Base-by-base conservation (phyloP, 768 basidiomycete species). In the Infundibulicybe gibba region DNA sequence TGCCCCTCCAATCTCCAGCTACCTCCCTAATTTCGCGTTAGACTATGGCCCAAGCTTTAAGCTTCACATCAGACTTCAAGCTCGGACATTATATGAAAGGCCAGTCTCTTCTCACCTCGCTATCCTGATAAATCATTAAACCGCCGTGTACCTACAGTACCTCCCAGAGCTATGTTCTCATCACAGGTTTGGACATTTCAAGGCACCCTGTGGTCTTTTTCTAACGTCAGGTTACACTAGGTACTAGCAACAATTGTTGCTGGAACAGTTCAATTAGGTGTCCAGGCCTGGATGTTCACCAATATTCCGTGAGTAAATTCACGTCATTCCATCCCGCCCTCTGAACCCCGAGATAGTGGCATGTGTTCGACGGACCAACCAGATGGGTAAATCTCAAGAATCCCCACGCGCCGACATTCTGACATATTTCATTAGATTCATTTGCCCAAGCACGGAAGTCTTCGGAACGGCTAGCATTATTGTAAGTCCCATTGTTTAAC, bases 211-310 rank as follows among this genome's bases (percentile, higher is more conserved):
- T 20, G 8, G 25, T 25, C 25, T 25, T 4, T 25, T 25, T 25
- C 8, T 25, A 8, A 25, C 25, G 44, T 45, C 3, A n/a, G 41
- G 30, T 10, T 32, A 5, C 62, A 57, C 17, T 74, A 85, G 63
- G 66, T 89, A 32, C 56, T 79, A 35, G 85, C 79, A 16, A 71
- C 76, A 4, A 50, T 74, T 4, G 57, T 87, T 19, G 79, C 83
- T 1, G 83, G 80, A 34, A 84, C 83, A 1, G 77, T 81, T 8
- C 85, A 85, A 49, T 70, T 86, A 5, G 81, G 74, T 12, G 81
- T 87, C 13, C 84, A 86, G 55, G 62, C 68, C 5, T 67, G 80
- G 81, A 83, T 84, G 80, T 84, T 84, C 54, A 66, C 68, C 13
- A 71, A 79, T 48, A 77, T 85, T 30, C 43, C 55, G 60, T 62